Percentiles rank a stretch among this genome's conserved stretches.
These are phyloP conservation scores for Pseudogymnoascus sp. DNA, from an alignment of 2,329 filamentous ascomycete genomes.

Conservation along the genomic window DNA sequence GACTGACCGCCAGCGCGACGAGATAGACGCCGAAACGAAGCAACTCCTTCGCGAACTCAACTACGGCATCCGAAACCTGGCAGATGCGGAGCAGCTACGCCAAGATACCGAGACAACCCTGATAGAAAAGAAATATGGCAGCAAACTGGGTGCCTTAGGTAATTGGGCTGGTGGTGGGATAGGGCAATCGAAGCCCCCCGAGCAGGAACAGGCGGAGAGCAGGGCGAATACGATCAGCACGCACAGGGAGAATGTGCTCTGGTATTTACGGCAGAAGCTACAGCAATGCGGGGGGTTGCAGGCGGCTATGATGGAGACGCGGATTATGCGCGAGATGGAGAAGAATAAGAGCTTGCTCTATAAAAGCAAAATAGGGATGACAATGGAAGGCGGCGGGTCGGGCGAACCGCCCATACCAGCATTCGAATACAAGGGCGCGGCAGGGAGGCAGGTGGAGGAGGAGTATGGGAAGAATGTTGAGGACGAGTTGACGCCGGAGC, in stretches of 20 bases:
- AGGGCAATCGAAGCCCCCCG: slow-evolving; percentile 45
- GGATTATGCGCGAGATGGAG: slow-evolving; percentile 76
- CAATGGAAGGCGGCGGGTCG: slow-evolving; percentile 22
- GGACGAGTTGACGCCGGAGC: slow-evolving; percentile 65
- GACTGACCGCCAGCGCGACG: slow-evolving; percentile 73
- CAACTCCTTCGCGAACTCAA: slow-evolving; percentile 78
- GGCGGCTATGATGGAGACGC: slow-evolving; percentile 85
- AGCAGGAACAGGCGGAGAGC: slow-evolving; percentile 66
- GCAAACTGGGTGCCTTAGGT: slow-evolving; percentile 53
- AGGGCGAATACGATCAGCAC: slow-evolving; percentile 55
- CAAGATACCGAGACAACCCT: slow-evolving; percentile 65
- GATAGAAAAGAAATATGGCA: slow-evolving; percentile 59
- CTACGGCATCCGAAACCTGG: slow-evolving; percentile 66
- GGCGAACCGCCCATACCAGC: slow-evolving; percentile 14
- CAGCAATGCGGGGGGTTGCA: slow-evolving; percentile 72
- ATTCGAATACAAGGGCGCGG: slow-evolving; percentile 12
- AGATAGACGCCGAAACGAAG: slow-evolving; percentile 82
- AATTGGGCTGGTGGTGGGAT: slow-evolving; percentile 60
- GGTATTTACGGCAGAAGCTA: slow-evolving; percentile 67
- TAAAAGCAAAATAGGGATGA: slow-evolving; percentile 42
- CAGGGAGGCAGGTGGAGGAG: slow-evolving; percentile 16
- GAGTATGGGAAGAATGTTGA: slow-evolving; percentile 22
- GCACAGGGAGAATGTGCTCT: slow-evolving; percentile 75
- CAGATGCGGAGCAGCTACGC: slow-evolving; percentile 73
- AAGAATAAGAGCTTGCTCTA: slow-evolving; percentile 80